phyloP scores from a whole-genome alignment of 176 grass and related monocot genomes.

The Paspalum notatum region DNA sequence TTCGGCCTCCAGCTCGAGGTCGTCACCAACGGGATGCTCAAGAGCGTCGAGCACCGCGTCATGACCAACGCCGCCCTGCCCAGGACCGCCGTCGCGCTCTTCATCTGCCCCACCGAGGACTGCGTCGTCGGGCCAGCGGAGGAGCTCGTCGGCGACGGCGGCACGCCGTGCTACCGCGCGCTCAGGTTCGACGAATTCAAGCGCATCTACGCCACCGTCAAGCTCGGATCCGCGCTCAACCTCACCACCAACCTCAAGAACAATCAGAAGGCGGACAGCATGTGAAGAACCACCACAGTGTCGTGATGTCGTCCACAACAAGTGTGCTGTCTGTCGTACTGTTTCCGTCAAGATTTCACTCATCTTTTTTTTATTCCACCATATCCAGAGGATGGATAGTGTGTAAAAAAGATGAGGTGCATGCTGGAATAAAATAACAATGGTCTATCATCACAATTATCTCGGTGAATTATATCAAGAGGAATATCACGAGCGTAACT shows the following conservation, averaged over 20 bases:
- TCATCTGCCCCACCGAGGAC: not conserved
- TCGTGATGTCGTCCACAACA: too few relatives aligned
- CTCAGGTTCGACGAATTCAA: not conserved
- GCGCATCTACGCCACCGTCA: not conserved
- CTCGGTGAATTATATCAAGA: too few relatives aligned
- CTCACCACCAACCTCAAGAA: not conserved
- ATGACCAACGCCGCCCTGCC: not conserved
- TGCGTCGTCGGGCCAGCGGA: not conserved
- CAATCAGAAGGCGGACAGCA: not conserved
- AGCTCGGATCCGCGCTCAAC: not conserved
- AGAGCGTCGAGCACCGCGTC: constrained; percentile 24
- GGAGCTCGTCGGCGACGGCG: not conserved
- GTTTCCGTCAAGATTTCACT: too few relatives aligned
- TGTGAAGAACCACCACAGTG: too few relatives aligned
- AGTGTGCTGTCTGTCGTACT: too few relatives aligned
- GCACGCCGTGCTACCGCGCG: not conserved
- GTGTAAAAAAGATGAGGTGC: too few relatives aligned
- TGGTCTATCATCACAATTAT: too few relatives aligned
- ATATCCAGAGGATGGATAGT: too few relatives aligned
- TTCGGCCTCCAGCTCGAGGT: constrained; percentile 19
- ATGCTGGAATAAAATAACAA: too few relatives aligned
- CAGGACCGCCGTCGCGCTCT: not conserved
- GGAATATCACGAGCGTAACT: too few relatives aligned
- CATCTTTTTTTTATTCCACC: too few relatives aligned
- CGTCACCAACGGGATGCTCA: not conserved